Evolutionary conservation across 345 rosid genomes (phyloP), one percentile per base, ranked within the genome.

Genomic region (Zanthoxylum bungeanum): DNA sequence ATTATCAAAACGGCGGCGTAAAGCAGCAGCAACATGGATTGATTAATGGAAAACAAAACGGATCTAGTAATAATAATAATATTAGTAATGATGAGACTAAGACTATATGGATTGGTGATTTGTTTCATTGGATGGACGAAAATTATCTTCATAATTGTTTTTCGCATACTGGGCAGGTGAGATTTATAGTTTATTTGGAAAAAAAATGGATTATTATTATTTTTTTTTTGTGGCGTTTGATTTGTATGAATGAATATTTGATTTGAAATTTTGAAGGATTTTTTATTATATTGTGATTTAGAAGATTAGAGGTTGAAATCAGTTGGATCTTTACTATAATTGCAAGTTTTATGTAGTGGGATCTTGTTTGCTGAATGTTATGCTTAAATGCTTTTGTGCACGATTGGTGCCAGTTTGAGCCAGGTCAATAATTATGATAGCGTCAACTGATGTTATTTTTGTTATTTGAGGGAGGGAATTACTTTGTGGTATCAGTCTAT

Each of bases 81-180:
- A 17, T 17, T 59, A n/a, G 50, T 9, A 55, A 76, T 0, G 97
- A 90, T 9, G 89, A 93, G 72, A 84, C 80, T 19, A 91, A 89
- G 81, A 88, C 93, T 34, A 66, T 92, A 19, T 92, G 97, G 97
- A 79, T 92, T 39, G 97, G 97, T 55, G 93, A 87, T 73, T 79
- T 85, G 82, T 83, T 82, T 70, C 85, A 82, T 84, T 91, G 85
- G 91, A 91, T 92, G 97, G 97, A 92, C 63, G 96, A 92, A 81
- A 72, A 87, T 76, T 92, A 89, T 71, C 89, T 92, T 66, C 92
- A 88, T 71, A 75, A 51, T 46, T 89, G 97, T 53, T 92, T 92
- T 67, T 83, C 91, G 73, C 88, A 83, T 47, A 83, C 89, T 61
- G 89, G 88, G 72, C 93, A 92, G 95, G 97, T 92, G 64, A 30